These are phyloP conservation scores for Tritrichomonas musculus DNA, from an alignment of 208 protist genomes.

Conservation along the genomic window DNA sequence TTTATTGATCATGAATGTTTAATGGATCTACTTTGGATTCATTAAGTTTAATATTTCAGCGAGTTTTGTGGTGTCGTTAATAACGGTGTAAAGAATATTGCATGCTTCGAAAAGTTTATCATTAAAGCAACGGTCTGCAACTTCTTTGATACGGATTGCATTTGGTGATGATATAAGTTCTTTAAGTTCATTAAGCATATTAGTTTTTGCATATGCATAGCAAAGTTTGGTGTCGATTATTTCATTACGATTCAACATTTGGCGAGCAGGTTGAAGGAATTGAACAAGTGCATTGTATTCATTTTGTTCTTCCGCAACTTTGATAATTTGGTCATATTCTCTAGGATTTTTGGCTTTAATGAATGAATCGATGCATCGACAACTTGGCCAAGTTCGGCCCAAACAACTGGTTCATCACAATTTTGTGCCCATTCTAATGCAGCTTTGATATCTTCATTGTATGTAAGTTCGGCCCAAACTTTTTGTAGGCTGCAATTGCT, in stretches of 20 bases:
- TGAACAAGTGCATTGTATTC: conserved; percentile 85
- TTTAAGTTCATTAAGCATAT: conserved; percentile 87
- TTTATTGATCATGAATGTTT: too few relatives aligned
- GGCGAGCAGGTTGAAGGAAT: conserved; percentile 93
- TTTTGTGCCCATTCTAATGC: conserved; percentile 53
- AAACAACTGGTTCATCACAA: conserved; percentile 66
- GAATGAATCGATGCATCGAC: conserved; percentile 73
- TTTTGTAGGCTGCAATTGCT: conserved; percentile 96
- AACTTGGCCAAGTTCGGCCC: conserved; percentile 72
- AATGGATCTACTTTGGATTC: too few relatives aligned
- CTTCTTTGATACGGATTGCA: conserved; percentile 65
- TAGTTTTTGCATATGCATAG: conserved; percentile 83
- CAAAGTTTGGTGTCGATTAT: conserved; percentile 94
- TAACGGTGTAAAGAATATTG: conserved; percentile 86
- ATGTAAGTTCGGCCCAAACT: conserved; percentile 87
- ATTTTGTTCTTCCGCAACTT: conserved; percentile 69
- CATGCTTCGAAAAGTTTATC: conserved; percentile 92
- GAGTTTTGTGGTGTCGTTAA: conserved; percentile 84
- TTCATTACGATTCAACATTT: conserved; percentile 66
- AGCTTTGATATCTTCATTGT: conserved; percentile 82
- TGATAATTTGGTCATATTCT: conserved; percentile 75
- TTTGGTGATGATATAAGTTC: conserved; percentile 95
- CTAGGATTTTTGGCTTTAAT: conserved; percentile 89
- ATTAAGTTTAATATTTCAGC: conserved; percentile 89
- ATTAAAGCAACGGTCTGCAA: conserved; percentile 94